Evolutionary conservation across 1,139 yeast genomes (phyloP), one percentile per base, ranked within the genome.

Genomic region (Yamadazyma blattariae): DNA sequence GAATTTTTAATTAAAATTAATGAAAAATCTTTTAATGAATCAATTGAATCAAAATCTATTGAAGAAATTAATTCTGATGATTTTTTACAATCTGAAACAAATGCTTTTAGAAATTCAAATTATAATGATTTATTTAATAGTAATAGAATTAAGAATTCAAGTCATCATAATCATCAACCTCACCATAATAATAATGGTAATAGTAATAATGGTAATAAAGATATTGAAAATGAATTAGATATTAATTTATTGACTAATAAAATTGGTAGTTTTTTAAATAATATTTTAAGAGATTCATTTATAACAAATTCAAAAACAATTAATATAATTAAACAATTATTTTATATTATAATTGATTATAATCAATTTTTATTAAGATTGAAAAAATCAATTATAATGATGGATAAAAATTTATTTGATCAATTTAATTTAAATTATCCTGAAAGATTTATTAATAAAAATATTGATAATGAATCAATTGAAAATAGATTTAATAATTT

Each of bases 251-350:
- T 86, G 24, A 71, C 72, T 44, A 61, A 59, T 16, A 64, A 64
- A 26, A 69, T 85, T 41, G 77, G 81, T 25, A 67, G 73, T 5
- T 82, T 75, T 47, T 60, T 87, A 41, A 84, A 82, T 50, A 75
- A 82, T 1, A 69, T 84, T 20, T 58, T 87, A 48, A 74, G 79
- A 44, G 87, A 82, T 44, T 77, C 89, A 18, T 69, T 85, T 52
- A 64, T 87, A 34, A 82, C 92, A 1, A 77, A 79, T 38, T 71
- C 76, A 18, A 71, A 68, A 32, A 59, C 84, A 33, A 63, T 84
- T 32, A 63, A 68, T 33, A 63, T 75, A 9, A 63, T 75, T 15
- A 67, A 71, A 42, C 60, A 57, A 30, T 50, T 78, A 37, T 58
- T 77, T 34, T 69, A 71, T 25, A 60, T 74, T 25, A 62, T 78